phyloP scores from a whole-genome alignment of 2,329 filamentous ascomycete genomes.

The Blastomyces parvus region DNA sequence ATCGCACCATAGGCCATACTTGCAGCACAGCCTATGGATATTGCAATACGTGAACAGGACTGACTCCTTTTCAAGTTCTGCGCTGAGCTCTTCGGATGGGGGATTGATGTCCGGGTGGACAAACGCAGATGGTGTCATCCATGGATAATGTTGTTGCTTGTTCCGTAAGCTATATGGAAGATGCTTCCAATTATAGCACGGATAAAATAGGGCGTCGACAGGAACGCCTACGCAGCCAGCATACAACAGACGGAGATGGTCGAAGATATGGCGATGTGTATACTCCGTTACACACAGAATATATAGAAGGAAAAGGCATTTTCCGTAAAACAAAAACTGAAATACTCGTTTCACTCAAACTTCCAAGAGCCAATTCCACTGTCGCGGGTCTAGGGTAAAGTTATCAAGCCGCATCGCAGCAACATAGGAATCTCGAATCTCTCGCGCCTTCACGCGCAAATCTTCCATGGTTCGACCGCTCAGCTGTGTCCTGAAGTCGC shows the following conservation, averaged over 20 bases:
- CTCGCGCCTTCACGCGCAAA: background rate
- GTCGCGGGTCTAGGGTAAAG: background rate
- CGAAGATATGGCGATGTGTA: background rate
- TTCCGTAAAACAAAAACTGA: background rate
- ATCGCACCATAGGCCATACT: background rate
- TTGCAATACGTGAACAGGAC: background rate
- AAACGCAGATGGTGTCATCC: background rate
- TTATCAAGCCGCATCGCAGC: slow-evolving; percentile 7
- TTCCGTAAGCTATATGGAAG: background rate
- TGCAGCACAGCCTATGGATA: background rate
- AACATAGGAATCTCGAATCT: slow-evolving; percentile 9
- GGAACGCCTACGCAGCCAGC: background rate
- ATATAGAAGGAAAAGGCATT: background rate
- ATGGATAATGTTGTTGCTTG: background rate
- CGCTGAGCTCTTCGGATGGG: background rate
- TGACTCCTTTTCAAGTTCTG: background rate
- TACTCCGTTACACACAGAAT: background rate
- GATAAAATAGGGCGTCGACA: background rate
- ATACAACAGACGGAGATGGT: background rate
- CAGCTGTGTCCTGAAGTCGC: slow-evolving; percentile 3
- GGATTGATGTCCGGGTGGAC: background rate
- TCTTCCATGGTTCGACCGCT: slow-evolving; percentile 9
- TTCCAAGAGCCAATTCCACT: slow-evolving; percentile 10
- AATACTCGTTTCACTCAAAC: background rate
- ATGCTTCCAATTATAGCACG: background rate